Evolutionary conservation across 148 eudicot species (phyloP), one percentile per base, ranked within the genome.

Genomic region (Nepenthes gracilis): DNA sequence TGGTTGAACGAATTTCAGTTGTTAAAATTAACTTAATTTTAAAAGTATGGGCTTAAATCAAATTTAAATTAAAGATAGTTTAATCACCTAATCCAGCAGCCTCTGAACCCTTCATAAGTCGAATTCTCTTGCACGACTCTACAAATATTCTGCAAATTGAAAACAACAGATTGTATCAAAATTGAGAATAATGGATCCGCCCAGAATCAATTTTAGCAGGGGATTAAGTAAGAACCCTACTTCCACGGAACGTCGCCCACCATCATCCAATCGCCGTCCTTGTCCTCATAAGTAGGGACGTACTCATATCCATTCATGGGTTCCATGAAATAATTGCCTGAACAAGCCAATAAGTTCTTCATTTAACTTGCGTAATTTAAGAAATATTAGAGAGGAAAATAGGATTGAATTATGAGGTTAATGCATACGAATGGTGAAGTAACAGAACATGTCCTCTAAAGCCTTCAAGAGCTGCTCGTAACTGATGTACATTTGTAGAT

Each of bases 391-490:
- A 3, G 4, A 3, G 45, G 8, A 40, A 40, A 4, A 40, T 40
- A 8, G 6, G 4, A 40, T 4, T 55, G 34, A 52, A 51, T 13
- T 9, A 2, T 33, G 12, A 23, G 23, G 23, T 23, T 23, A 23
- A 52, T 35, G 61, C 91, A 57, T 77, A 88, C 90, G 68, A 23
- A 84, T 80, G 45, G 83, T 80, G 73, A 82, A 79, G 69, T 82
- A 77, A 37, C 85, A 70, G 75, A 87, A 87, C 84, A 91, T 66
- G 2, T 81, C 76, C 52, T 82, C 81, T 14, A 91, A 65, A 7
- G 87, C 85, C 58, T 62, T 73, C 59, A 91, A 71, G 5, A 91
- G 90, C 15, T 87, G 74, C 35, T 81, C 70, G 56, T 91, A 91
- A 72, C 73, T 65, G 45, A 35, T 47, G 70, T 83, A 85, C 61